Base-by-base conservation (phyloP, 2,329 filamentous ascomycete species). In the Ciborinia camelliae region DNA sequence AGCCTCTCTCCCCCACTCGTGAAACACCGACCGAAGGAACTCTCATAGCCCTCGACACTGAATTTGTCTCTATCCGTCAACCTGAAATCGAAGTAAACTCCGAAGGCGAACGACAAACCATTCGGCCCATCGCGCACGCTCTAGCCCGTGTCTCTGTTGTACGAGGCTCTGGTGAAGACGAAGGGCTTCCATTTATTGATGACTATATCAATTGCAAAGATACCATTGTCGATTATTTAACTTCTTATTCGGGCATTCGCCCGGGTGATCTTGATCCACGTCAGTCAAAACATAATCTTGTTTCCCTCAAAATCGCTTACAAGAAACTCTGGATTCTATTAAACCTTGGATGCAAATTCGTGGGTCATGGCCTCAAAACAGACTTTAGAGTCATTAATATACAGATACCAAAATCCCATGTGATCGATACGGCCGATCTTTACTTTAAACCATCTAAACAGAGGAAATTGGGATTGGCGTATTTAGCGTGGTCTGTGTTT, bases 311-410 rank as follows among this genome's bases (percentile, higher is more conserved):
- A 76, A 85, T 90, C 65, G 93, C 91, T 1, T 99, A 98, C 82
- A 99, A 99, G 79, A 97, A 97, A 76, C 86, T 99, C 37, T 99
- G 96, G 96, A 86, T 98, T 20, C 83, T 99, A 23, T 84, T 99
- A 39, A 99, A 99, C 74, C 83, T 98, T 0, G 95, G 95, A 55
- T 97, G 92, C 78, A 86, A 91, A 68, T 99, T 99, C 75, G 85
- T 99, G 6, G 95, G 95, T 2, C 95, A 99, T 73, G 94, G 94
- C 4, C 82, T 99, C 50, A 91, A 91, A 70, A 94, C 95, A 71
- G 95, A 99, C 77, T 98, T 99, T 79, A 91, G 95, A 62, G 96
- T 96, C 64, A 96, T 97, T 78, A 99, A 99, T 76, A 97, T 99
- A 64, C 91, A 97, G 75, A 90, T 99, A 0, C 95, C 96, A 1